phyloP scores from a whole-genome alignment of 352 stramenopile species.

The Elongisporangium prolatum region DNA sequence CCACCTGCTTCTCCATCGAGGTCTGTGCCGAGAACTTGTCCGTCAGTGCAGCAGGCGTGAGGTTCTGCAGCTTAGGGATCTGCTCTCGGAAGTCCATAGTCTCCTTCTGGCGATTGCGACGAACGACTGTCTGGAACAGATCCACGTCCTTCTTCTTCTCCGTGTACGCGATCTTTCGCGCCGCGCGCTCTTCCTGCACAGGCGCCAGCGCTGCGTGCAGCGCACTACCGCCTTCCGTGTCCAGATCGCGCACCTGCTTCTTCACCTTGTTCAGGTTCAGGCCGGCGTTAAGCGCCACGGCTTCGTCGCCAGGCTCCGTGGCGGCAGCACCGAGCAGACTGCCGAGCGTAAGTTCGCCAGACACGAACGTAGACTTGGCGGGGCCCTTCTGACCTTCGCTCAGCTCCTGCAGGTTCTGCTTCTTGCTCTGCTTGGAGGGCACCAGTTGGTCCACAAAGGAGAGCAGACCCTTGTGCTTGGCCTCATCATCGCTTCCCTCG shows the following conservation, averaged over 20 bases:
- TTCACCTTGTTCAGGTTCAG: constrained; percentile 58
- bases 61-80: constrained; percentile 63
- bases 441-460: constrained; percentile 50
- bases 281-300: constrained; percentile 16
- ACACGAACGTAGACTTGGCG: constrained; percentile 4
- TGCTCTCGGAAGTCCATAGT: constrained; percentile 94
- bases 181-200: constrained; percentile 81
- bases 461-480: constrained; percentile 44
- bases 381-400: constrained; percentile 21
- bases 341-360: constrained; percentile 32
- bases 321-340: constrained; percentile 29
- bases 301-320: constrained; percentile 14
- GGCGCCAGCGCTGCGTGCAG: constrained; percentile 64
- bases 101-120: constrained; percentile 92
- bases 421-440: constrained; percentile 42
- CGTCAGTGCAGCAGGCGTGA: constrained; percentile 82
- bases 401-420: constrained; percentile 16
- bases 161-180: constrained; percentile 88
- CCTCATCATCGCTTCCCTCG: constrained; percentile 31
- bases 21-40: constrained; percentile 93
- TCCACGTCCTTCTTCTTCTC: constrained; percentile 87
- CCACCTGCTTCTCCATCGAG: constrained; percentile 85
- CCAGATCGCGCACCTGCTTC: constrained; percentile 68
- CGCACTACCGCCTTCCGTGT: constrained; percentile 48
- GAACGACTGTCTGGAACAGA: constrained; percentile 87